These are phyloP conservation scores for Aureobasidium uvarum DNA, from an alignment of 2,329 filamentous ascomycete species.

Conservation along the genomic window DNA sequence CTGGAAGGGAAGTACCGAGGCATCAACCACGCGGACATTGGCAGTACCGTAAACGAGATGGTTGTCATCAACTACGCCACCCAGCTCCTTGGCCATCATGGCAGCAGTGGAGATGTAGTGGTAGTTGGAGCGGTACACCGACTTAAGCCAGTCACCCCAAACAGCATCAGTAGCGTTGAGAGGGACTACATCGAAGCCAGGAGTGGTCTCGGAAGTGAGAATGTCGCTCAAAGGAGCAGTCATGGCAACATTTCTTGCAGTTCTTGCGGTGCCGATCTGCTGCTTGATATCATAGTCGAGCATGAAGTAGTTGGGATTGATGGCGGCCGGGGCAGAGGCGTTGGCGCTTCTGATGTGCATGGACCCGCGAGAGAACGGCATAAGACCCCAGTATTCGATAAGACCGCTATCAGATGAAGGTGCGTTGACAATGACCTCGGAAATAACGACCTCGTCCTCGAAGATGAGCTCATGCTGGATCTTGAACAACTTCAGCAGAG, in stretches of 20 bases:
- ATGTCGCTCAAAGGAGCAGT: slow-evolving; percentile 32
- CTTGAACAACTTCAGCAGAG: slow-evolving; percentile 48
- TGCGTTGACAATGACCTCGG: slow-evolving; percentile 47
- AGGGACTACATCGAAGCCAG: slow-evolving; percentile 11
- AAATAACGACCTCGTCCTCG: slow-evolving; percentile 45
- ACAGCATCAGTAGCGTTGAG: slow-evolving; percentile 32
- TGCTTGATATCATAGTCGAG: slow-evolving; percentile 39
- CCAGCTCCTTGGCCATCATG: slow-evolving; percentile 38
- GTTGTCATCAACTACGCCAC: slow-evolving; percentile 39
- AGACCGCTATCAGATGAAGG: slow-evolving; percentile 33
- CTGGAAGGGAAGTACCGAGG: slow-evolving; percentile 39
- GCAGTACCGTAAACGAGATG: slow-evolving; percentile 39
- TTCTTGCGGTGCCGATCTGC: slow-evolving; percentile 37
- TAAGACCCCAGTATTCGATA: slow-evolving; percentile 40
- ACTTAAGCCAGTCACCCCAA: slow-evolving; percentile 26
- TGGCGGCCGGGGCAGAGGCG: slow-evolving; percentile 38
- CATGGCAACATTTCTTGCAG: slow-evolving; percentile 31
- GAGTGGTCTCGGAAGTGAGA: slow-evolving; percentile 26
- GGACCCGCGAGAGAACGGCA: slow-evolving; percentile 40
- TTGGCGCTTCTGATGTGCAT: slow-evolving; percentile 39
- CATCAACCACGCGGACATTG: slow-evolving; percentile 42
- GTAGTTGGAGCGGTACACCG: slow-evolving; percentile 33
- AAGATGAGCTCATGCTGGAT: slow-evolving; percentile 54
- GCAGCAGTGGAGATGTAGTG: slow-evolving; percentile 39
- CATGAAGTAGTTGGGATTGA: slow-evolving; percentile 46